Evolutionary conservation across 495 filamentous ascomycete genomes (phyloP).

Genomic region (Glonium stellatum): DNA sequence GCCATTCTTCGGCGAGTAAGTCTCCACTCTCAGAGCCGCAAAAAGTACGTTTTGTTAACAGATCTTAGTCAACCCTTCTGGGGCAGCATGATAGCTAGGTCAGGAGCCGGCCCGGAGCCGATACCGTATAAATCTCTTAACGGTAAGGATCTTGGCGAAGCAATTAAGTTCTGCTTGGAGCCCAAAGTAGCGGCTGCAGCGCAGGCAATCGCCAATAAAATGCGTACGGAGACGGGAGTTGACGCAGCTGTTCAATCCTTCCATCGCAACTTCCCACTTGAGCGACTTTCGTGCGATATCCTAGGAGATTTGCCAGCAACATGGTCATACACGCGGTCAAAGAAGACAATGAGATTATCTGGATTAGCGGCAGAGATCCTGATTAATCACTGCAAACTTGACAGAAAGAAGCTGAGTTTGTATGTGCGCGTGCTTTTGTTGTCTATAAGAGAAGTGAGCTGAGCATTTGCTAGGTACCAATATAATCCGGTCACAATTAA

Average conservation of each 20-base stretch:
- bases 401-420: too few species aligned
- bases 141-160: constrained; percentile 52
- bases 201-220: constrained; percentile 50
- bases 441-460: too few species aligned
- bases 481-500: too few species aligned
- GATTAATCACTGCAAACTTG: neutral
- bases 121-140: constrained; percentile 65
- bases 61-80: constrained; percentile 47
- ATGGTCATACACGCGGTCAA: constrained; percentile 41
- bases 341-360: neutral
- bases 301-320: constrained; percentile 59
- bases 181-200: constrained; percentile 52
- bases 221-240: constrained; percentile 58
- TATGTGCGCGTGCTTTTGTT: too few species aligned
- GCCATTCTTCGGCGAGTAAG: constrained; percentile 70
- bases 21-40: neutral
- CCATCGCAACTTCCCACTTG: constrained; percentile 57
- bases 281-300: constrained; percentile 56
- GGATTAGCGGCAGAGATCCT: neutral
- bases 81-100: constrained; percentile 65
- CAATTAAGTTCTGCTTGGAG: constrained; percentile 52
- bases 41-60: neutral
- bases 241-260: constrained; percentile 61
- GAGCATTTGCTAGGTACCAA: too few species aligned
- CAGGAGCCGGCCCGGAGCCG: constrained; percentile 65